Evolutionary conservation across 345 rosid genomes (phyloP), one percentile per base, ranked within the genome.

Genomic region (Aethionema arabicum): DNA sequence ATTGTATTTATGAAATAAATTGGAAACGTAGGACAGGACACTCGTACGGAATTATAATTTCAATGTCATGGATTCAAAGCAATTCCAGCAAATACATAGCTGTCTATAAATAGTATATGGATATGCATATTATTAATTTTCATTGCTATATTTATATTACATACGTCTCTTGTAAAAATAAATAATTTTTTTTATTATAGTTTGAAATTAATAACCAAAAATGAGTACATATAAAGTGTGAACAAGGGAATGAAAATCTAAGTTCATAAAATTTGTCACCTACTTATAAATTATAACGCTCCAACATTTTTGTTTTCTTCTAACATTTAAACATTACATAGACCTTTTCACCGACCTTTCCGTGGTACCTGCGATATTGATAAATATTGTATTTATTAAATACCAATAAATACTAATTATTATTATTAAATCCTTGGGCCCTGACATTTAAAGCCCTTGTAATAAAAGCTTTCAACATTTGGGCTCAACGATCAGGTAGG

Each of bases 271-370:
- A 15, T 8, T 42, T 59, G 38, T 8, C 66, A 60, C 72, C 72
- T 60, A 68, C 66, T 21, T 21, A 21, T 21, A 21, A 21, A 21
- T 21, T 21, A 59, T 30, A 52, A 36, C 52, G 47, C 35, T 59
- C 40, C 36, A 5, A 36, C 5, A 11, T 29, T 42, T 45, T 51
- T 51, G 32, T 59, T 51, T 35, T 67, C 14, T 51, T 51, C 54
- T 40, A 59, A 59, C 60, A 44, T 52, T 67, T 50, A 27, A 59
- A 59, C 60, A 44, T 52, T 67, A 59, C 21, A 59, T 50, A 59
- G 52, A 59, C 52, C 59, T 50, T 67, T 50, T 67, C 65, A 50
- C 59, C 72, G 65, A 58, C 52, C 65, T 40, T 41, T 58, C 58
- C 59, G 13, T 67, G 36, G 37, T 32, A 49, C 44, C 6, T 49